A percentile compares a stretch with the other conserved stretches of the same genome.
phyloP scores from a whole-genome alignment of 2,329 filamentous ascomycete genomes.

The Pyrenophora seminiperda region DNA sequence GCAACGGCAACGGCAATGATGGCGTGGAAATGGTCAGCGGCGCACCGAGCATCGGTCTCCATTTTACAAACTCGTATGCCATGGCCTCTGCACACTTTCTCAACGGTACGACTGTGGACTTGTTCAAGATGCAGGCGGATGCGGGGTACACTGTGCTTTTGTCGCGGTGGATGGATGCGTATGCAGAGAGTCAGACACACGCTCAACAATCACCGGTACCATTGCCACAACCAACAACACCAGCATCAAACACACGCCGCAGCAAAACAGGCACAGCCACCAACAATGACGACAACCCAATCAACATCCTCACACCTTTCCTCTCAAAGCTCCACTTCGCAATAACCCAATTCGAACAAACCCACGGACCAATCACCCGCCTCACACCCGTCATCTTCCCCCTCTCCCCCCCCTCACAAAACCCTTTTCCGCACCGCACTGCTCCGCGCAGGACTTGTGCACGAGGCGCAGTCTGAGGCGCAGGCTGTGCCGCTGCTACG shows the following conservation, averaged over 20 bases:
- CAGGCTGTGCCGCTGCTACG: too few species aligned
- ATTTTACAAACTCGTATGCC: constrained; percentile 37
- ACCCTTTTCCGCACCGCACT: too few species aligned
- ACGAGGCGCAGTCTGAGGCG: too few species aligned
- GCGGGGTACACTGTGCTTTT: constrained; percentile 31
- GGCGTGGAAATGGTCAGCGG: not conserved
- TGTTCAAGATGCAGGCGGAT: constrained; percentile 30
- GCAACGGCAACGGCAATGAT: not conserved
- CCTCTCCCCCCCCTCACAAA: too few species aligned
- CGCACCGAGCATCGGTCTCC: constrained; percentile 29
- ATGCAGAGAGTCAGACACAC: constrained; percentile 20
- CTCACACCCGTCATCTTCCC: too few species aligned
- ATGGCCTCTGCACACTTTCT: constrained; percentile 30
- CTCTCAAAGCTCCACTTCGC: too few species aligned
- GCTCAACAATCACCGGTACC: constrained; percentile 27
- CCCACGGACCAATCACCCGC: too few species aligned
- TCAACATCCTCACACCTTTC: too few species aligned
- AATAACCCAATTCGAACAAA: too few species aligned
- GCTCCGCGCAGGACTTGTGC: too few species aligned
- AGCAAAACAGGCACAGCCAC: too few species aligned
- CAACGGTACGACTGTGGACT: constrained; percentile 30
- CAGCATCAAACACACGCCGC: constrained; percentile 21
- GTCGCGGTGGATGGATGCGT: constrained; percentile 25
- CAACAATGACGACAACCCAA: constrained; percentile 19
- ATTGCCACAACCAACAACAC: constrained; percentile 20